Evolutionary conservation across 345 rosid species (phyloP).

Genomic region (Eucalyptus erythrocorys): DNA sequence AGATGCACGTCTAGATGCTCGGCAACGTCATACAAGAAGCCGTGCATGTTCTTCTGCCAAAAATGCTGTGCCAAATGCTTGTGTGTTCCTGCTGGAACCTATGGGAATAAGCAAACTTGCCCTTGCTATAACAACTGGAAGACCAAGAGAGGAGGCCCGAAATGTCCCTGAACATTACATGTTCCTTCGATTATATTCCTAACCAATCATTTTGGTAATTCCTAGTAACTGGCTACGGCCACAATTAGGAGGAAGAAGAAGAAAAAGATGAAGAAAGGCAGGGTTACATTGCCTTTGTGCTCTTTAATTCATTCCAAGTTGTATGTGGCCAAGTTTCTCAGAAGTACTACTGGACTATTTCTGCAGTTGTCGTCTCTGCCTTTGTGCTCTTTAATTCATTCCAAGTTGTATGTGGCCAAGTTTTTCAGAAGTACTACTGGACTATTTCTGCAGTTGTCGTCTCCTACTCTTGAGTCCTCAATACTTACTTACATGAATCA

Average conservation of each 20-base stretch:
- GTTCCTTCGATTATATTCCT: background rate
- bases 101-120: conserved; percentile 54
- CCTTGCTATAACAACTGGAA: conserved; percentile 75
- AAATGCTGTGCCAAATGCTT: conserved; percentile 58
- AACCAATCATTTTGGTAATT: background rate
- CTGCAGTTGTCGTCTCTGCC: too few relatives aligned
- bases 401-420: background rate
- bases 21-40: conserved; percentile 28
- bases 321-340: background rate
- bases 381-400: background rate
- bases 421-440: background rate
- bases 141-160: conserved; percentile 59
- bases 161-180: conserved; percentile 39
- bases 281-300: background rate
- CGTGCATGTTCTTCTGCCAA: conserved; percentile 59
- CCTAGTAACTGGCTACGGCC: background rate
- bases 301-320: background rate
- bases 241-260: background rate
- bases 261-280: background rate
- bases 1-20: conserved; percentile 27
- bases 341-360: background rate
- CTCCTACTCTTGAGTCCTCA: background rate
- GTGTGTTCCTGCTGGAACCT: conserved; percentile 73
- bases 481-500: background rate
- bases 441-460: background rate